Percentiles rank a stretch among this genome's conserved stretches.
phyloP scores from a whole-genome alignment of 163 green algal genomes.

The Chlorella variabilis region DNA sequence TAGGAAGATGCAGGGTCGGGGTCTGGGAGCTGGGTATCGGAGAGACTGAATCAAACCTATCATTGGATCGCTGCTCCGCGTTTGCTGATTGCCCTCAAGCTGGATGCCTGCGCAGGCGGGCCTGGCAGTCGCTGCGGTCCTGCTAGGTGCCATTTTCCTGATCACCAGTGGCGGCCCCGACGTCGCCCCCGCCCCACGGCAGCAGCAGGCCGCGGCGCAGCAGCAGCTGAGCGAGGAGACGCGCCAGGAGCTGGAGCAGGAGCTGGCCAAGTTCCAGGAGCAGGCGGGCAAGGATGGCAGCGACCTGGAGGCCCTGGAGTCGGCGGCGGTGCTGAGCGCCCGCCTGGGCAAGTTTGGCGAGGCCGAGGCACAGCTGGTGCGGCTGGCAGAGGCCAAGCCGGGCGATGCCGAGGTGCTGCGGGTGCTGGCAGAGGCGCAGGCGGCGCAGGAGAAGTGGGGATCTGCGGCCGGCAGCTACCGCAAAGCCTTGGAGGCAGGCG shows the following conservation, averaged over 20 bases:
- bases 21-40: too few species aligned
- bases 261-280: slow-evolving; percentile 38
- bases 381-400: slow-evolving; percentile 38
- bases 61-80: too few species aligned
- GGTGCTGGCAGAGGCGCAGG: slow-evolving; percentile 54
- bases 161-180: slow-evolving; percentile 50
- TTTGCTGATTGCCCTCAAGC: not conserved
- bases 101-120: not conserved
- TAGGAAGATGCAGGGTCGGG: too few species aligned
- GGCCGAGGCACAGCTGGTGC: slow-evolving; percentile 46
- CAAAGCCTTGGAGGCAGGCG: slow-evolving; percentile 31
- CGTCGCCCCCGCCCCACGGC: not conserved
- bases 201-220: not conserved
- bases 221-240: slow-evolving; percentile 29
- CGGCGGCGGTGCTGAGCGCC: slow-evolving; percentile 54
- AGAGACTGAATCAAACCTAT: too few species aligned
- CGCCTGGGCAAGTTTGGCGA: slow-evolving; percentile 9
- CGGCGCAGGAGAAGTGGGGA: slow-evolving; percentile 18
- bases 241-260: slow-evolving; percentile 38
- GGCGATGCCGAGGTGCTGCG: slow-evolving; percentile 50
- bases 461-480: slow-evolving; percentile 47
- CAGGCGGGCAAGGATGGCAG: slow-evolving; percentile 24
- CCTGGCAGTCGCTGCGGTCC: slow-evolving; percentile 40
- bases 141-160: slow-evolving; percentile 51
- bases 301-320: slow-evolving; percentile 58